phyloP scores from a whole-genome alignment of 129 eudicot species.

The Arctium lappa region DNA sequence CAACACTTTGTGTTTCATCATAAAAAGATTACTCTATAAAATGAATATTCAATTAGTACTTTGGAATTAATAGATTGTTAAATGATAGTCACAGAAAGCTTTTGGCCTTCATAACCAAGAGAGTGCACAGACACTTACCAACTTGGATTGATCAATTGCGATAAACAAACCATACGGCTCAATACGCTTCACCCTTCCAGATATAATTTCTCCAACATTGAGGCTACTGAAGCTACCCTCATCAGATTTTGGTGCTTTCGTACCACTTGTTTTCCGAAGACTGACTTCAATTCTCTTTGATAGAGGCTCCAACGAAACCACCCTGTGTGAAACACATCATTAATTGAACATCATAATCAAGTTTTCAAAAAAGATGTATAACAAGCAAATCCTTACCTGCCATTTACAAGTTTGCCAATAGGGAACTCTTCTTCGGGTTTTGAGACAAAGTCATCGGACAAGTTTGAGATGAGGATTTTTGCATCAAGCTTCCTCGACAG shows the following conservation, averaged over 20 bases:
- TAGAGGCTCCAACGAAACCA: slow-evolving; percentile 76
- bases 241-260: slow-evolving; percentile 34
- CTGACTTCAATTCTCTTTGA: slow-evolving; percentile 86
- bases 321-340: slow-evolving; percentile 46
- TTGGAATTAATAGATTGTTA: not conserved
- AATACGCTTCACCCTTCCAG: slow-evolving; percentile 71
- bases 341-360: not conserved
- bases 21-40: not conserved
- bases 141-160: slow-evolving; percentile 55
- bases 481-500: slow-evolving; percentile 87
- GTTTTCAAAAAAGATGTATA: not conserved
- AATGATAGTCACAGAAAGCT: not conserved
- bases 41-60: not conserved
- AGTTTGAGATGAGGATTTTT: slow-evolving; percentile 66
- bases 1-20: not conserved
- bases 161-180: slow-evolving; percentile 78
- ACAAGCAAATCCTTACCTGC: slow-evolving; percentile 52
- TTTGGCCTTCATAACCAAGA: not conserved
- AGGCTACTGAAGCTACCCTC: slow-evolving; percentile 33
- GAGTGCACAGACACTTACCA: slow-evolving; percentile 36
- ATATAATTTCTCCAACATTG: slow-evolving; percentile 56
- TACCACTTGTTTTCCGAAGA: slow-evolving; percentile 49
- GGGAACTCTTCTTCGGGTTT: slow-evolving; percentile 79
- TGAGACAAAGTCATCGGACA: slow-evolving; percentile 71
- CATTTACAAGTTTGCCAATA: slow-evolving; percentile 75